Evolutionary conservation across 306 rosid genomes (phyloP).

Genomic region (Dicorynia guianensis): DNA sequence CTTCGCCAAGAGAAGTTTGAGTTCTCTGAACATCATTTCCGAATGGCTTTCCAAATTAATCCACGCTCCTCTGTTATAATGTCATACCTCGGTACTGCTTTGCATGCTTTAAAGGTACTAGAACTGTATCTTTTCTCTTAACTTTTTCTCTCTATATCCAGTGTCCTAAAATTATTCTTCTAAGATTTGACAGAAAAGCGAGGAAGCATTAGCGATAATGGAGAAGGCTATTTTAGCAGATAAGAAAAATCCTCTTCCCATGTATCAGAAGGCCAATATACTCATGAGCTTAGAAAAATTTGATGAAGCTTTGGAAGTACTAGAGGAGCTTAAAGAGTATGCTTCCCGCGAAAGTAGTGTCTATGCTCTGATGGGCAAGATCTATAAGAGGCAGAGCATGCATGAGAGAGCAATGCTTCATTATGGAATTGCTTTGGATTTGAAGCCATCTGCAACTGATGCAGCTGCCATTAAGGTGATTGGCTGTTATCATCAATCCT

Average conservation of each 20-base stretch:
- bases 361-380: conserved; percentile 94
- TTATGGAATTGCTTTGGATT: conserved; percentile 94
- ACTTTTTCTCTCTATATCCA: conserved; percentile 1
- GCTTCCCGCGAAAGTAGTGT: conserved; percentile 96
- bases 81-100: conserved; percentile 90
- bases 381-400: conserved; percentile 83
- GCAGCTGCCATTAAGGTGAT: conserved; percentile 82
- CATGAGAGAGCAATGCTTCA: conserved; percentile 95
- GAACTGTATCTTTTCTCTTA: conserved; percentile 27
- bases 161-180: conserved; percentile 39
- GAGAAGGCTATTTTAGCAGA: conserved; percentile 94
- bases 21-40: conserved; percentile 94
- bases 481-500: conserved; percentile 17
- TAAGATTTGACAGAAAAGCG: conserved; percentile 68
- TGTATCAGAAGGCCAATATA: conserved; percentile 98
- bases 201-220: conserved; percentile 87
- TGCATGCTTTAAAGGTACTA: conserved; percentile 87
- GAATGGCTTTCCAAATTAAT: conserved; percentile 84
- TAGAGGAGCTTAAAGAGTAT: conserved; percentile 88
- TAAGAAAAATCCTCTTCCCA: conserved; percentile 96
- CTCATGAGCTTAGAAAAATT: conserved; percentile 77
- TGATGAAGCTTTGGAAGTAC: conserved; percentile 85
- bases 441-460: conserved; percentile 95
- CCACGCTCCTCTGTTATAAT: conserved; percentile 89
- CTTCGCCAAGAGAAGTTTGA: conserved; percentile 95